These are phyloP conservation scores for Candida jianshihensis DNA, from an alignment of 805 yeast genomes.

Conservation along the genomic window DNA sequence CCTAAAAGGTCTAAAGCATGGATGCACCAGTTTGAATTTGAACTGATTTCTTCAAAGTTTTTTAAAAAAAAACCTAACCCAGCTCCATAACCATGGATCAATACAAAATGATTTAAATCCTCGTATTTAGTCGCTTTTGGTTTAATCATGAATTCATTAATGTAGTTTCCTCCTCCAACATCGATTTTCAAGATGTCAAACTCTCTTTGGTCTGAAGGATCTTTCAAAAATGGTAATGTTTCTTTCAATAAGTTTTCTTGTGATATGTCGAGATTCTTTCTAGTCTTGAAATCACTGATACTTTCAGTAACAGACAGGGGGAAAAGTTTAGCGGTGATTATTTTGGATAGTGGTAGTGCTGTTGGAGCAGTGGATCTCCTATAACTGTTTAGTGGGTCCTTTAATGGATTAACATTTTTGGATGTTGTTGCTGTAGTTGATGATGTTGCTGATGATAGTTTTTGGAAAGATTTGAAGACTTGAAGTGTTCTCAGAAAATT, in stretches of 20 bases:
- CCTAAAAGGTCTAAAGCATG: constrained; percentile 89
- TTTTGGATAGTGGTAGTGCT: constrained; percentile 52
- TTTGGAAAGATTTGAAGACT: background rate
- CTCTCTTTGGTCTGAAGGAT: constrained; percentile 10
- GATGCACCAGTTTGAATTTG: constrained; percentile 49
- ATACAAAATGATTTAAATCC: constrained; percentile 45
- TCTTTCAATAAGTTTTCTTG: constrained; percentile 25
- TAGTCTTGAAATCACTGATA: constrained; percentile 38
- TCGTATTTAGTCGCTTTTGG: constrained; percentile 34
- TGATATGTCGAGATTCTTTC: constrained; percentile 32
- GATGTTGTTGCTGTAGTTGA: background rate
- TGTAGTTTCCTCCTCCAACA: constrained; percentile 41
- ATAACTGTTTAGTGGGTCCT: constrained; percentile 21
- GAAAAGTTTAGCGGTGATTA: constrained; percentile 41
- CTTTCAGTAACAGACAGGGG: constrained; percentile 52
- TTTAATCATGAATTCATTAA: constrained; percentile 70
- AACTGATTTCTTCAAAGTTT: constrained; percentile 53
- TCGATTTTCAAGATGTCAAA: constrained; percentile 29
- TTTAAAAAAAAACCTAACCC: constrained; percentile 80
- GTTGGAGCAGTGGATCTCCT: constrained; percentile 58
- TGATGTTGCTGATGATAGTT: background rate
- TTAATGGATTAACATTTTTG: background rate
- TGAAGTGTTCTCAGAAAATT: background rate
- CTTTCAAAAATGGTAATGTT: background rate
- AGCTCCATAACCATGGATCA: constrained; percentile 94